These are phyloP conservation scores for Daldinia loculata DNA, from an alignment of 495 filamentous ascomycete species.

Conservation along the genomic window DNA sequence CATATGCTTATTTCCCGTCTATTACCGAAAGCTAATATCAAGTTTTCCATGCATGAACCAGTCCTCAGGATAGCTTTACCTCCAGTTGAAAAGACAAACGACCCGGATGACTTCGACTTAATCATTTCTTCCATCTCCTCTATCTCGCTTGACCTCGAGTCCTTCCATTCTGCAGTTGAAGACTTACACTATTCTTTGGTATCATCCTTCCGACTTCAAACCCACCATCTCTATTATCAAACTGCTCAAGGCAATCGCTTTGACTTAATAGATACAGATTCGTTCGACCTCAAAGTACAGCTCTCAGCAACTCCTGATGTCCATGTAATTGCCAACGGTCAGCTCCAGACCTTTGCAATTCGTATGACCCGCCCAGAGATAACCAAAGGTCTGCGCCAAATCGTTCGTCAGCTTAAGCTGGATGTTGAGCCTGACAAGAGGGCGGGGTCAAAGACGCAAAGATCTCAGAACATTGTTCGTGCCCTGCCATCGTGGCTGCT, in stretches of 20 bases:
- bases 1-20: constrained; percentile 87
- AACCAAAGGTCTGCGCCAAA: constrained; percentile 88
- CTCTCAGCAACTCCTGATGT: constrained; percentile 87
- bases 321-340: constrained; percentile 79
- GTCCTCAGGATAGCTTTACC: constrained; percentile 90
- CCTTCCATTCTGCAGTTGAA: constrained; percentile 86
- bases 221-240: constrained; percentile 95
- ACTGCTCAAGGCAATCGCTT: constrained; percentile 81
- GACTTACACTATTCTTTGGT: constrained; percentile 86
- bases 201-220: constrained; percentile 81
- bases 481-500: constrained; percentile 84
- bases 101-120: constrained; percentile 85
- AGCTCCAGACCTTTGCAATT: constrained; percentile 84
- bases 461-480: constrained; percentile 73
- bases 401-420: constrained; percentile 77
- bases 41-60: constrained; percentile 95
- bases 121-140: constrained; percentile 94
- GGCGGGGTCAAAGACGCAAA: constrained; percentile 55
- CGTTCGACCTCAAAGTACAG: constrained; percentile 83
- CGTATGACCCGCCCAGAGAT: constrained; percentile 93
- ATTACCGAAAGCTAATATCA: constrained; percentile 92
- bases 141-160: constrained; percentile 89
- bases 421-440: constrained; percentile 69
- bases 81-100: constrained; percentile 65
- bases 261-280: constrained; percentile 84